These are phyloP conservation scores for Dunaliella primolecta DNA, from an alignment of 139 green algal species.

Conservation along the genomic window DNA sequence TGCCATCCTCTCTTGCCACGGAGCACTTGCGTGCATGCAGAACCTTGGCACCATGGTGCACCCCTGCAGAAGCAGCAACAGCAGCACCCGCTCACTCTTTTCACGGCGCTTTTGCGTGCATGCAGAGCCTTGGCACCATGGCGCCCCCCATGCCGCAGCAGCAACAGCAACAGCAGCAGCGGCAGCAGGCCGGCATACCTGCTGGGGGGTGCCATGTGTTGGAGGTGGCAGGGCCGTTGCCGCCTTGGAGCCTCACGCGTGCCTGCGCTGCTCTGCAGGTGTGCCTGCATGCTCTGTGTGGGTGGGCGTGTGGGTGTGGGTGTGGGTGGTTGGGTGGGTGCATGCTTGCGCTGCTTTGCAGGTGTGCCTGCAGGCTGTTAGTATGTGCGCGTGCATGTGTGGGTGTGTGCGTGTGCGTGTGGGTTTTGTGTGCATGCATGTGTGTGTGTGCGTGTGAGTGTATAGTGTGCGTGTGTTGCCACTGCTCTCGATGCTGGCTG, in stretches of 20 bases:
- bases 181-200: background rate
- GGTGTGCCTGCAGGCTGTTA: background rate
- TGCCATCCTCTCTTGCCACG: too few relatives aligned
- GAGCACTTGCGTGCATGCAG: background rate
- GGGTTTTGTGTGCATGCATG: background rate
- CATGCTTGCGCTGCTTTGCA: too few relatives aligned
- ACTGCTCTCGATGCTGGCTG: too few relatives aligned
- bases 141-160: background rate
- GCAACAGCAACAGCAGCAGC: background rate
- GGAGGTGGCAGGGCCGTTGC: conserved; percentile 17
- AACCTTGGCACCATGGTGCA: background rate
- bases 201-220: conserved; percentile 10
- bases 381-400: background rate
- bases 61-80: background rate
- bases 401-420: background rate
- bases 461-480: background rate
- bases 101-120: too few relatives aligned
- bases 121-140: background rate
- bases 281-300: background rate
- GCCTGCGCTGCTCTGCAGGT: background rate
- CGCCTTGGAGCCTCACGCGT: conserved; percentile 19
- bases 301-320: background rate
- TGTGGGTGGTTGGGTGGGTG: background rate
- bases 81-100: too few relatives aligned
- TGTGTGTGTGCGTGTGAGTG: background rate